A percentile compares a stretch with the other conserved stretches of the same genome.
Conservation (phyloP, 208 protist genomes). For the Trypanosoma caninum region DNA sequence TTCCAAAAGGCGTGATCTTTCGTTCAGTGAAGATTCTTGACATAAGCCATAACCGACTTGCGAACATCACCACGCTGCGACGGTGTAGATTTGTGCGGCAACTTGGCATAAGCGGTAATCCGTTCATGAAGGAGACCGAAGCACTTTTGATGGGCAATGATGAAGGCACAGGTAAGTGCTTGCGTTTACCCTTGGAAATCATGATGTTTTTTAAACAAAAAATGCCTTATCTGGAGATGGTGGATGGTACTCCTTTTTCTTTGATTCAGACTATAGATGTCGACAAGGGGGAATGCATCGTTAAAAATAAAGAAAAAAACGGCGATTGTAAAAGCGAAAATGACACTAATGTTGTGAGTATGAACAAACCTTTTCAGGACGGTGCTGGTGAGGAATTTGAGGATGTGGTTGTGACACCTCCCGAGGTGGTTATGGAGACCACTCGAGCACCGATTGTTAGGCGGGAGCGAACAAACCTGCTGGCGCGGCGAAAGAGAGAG, state of each 20-base stretch:
- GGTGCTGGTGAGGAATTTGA: conserved; percentile 27
- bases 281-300: not conserved
- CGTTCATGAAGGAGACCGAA: conserved; percentile 34
- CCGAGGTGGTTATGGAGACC: conserved; percentile 26
- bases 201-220: not conserved
- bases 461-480: conserved; percentile 49
- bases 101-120: conserved; percentile 67
- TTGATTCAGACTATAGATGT: not conserved
- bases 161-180: not conserved
- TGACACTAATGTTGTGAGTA: not conserved
- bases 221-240: conserved; percentile 17
- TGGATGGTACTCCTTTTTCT: conserved; percentile 14
- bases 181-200: not conserved
- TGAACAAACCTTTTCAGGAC: too few relatives aligned
- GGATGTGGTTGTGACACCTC: conserved; percentile 55
- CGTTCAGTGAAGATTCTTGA: conserved; percentile 84
- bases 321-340: not conserved
- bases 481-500: conserved; percentile 18
- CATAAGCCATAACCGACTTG: conserved; percentile 68
- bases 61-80: conserved; percentile 50
- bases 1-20: conserved; percentile 77
- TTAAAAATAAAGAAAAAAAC: not conserved
- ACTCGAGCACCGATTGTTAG: conserved; percentile 47
- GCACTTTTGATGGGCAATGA: not conserved
- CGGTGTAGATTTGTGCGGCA: conserved; percentile 72